These are phyloP conservation scores for Pseudogymnoascus sp. DNA, from an alignment of 2,329 filamentous ascomycete species.

Conservation along the genomic window DNA sequence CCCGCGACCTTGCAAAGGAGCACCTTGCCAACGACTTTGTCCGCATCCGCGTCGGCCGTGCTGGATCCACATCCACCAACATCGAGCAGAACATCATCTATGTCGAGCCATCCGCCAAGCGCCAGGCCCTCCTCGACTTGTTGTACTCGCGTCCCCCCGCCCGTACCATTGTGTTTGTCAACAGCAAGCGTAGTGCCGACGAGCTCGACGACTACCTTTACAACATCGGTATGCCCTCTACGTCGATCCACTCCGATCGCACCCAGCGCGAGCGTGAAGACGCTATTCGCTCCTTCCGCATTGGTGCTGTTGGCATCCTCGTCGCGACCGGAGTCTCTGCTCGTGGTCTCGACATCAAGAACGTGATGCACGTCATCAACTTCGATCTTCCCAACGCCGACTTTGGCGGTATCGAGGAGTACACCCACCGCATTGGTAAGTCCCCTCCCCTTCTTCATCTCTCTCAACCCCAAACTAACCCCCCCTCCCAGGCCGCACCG, in stretches of 20 bases:
- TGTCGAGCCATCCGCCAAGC: constrained; percentile 62
- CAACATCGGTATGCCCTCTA: constrained; percentile 72
- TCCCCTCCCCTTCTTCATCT: constrained; percentile 13
- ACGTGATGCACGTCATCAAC: constrained; percentile 89
- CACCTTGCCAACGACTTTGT: constrained; percentile 70
- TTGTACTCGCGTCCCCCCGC: constrained; percentile 63
- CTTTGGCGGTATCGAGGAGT: constrained; percentile 87
- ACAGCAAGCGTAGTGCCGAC: constrained; percentile 71
- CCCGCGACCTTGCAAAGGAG: constrained; percentile 69
- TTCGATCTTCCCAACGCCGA: constrained; percentile 71
- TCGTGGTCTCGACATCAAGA: constrained; percentile 81
- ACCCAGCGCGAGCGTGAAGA: constrained; percentile 90
- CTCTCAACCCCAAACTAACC: constrained; percentile 15
- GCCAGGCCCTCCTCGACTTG: constrained; percentile 63
- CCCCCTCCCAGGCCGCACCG: constrained; percentile 66
- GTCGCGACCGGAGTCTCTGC: constrained; percentile 81
- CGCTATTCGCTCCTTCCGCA: constrained; percentile 77
- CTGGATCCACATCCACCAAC: constrained; percentile 75
- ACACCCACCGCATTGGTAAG: constrained; percentile 87
- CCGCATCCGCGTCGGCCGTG: constrained; percentile 78
- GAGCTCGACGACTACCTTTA: constrained; percentile 82
- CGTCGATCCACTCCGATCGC: constrained; percentile 81
- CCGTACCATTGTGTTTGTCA: constrained; percentile 86
- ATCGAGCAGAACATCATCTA: constrained; percentile 73
- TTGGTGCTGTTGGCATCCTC: constrained; percentile 68